Conservation (phyloP, 176 grass and related monocot genomes). For the Poa pratensis region DNA sequence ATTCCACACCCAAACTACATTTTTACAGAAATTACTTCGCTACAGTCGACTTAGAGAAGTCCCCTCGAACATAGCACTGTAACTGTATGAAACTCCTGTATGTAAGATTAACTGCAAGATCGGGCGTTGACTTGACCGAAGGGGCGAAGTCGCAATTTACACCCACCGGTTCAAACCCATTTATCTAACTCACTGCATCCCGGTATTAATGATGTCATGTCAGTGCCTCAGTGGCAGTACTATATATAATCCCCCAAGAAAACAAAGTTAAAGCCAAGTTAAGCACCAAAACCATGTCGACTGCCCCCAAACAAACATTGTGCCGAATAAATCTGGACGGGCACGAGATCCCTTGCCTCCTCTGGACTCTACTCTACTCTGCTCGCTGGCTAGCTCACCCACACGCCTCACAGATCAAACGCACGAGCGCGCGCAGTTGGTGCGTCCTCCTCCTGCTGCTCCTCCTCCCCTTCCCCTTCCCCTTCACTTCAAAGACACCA, state of each 20-base stretch:
- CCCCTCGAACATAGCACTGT: background rate
- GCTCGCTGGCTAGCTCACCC: background rate
- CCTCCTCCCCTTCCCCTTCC: constrained; percentile 30
- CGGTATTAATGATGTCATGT: constrained; percentile 7
- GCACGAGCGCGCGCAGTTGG: constrained; percentile 26
- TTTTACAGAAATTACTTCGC: background rate
- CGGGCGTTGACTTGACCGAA: constrained; percentile 38
- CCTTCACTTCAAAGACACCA: constrained; percentile 62
- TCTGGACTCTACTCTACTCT: constrained; percentile 36
- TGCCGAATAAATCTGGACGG: constrained; percentile 38
- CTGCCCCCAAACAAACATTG: background rate
- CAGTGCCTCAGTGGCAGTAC: background rate
- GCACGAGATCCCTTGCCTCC: constrained; percentile 61
- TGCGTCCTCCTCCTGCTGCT: constrained; percentile 17
- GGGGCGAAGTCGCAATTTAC: constrained; percentile 4
- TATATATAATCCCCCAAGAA: background rate
- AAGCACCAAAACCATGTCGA: background rate
- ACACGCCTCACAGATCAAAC: constrained; percentile 12
- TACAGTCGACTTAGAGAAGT: background rate
- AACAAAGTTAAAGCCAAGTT: constrained; percentile 28
- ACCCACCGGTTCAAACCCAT: background rate
- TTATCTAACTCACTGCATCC: background rate
- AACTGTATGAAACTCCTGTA: constrained; percentile 21
- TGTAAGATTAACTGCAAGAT: background rate
- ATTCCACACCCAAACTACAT: background rate